Percentiles rank a stretch among this genome's conserved stretches.
Evolutionary conservation across 75 land plant genomes (phyloP).

Genomic region (Ceratopteris richardii): DNA sequence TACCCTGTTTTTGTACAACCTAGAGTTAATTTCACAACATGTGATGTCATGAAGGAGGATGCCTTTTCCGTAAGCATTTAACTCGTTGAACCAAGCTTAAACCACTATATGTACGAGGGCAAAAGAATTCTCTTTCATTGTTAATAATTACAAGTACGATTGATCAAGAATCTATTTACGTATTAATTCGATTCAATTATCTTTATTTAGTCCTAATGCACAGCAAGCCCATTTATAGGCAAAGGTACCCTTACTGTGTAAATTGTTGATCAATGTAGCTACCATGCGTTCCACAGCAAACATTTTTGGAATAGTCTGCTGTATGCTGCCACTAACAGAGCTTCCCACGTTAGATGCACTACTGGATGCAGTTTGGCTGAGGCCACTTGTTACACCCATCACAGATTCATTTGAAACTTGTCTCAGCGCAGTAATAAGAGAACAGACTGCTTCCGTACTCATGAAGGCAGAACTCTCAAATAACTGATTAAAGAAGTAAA

Average conservation of each 20-base stretch:
- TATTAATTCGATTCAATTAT: no score
- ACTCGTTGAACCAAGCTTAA: no score
- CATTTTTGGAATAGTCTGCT: conserved; percentile 50
- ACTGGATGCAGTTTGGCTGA: conserved; percentile 32
- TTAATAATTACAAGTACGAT: no score
- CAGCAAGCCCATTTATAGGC: no score
- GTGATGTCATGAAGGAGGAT: no score
- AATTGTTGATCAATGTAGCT: conserved; percentile 65
- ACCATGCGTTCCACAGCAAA: conserved; percentile 93
- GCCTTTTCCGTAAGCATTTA: no score
- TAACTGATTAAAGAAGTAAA: conserved; percentile 33
- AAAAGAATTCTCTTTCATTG: no score
- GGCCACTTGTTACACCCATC: conserved; percentile 29
- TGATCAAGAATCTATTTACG: no score
- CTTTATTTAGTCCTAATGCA: no score
- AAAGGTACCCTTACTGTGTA: conserved; percentile 54
- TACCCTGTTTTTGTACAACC: no score
- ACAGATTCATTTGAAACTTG: conserved; percentile 64
- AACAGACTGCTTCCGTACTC: conserved; percentile 73
- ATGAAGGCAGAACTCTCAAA: conserved; percentile 91
- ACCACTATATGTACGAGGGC: no score
- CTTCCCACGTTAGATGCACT: conserved; percentile 7
- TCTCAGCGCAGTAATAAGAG: conserved; percentile 68
- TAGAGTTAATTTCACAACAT: no score
- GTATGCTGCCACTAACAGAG: conserved; percentile 15